These are phyloP conservation scores for Botryotinia narcissicola DNA, from an alignment of 2,329 filamentous ascomycete species.

Conservation along the genomic window DNA sequence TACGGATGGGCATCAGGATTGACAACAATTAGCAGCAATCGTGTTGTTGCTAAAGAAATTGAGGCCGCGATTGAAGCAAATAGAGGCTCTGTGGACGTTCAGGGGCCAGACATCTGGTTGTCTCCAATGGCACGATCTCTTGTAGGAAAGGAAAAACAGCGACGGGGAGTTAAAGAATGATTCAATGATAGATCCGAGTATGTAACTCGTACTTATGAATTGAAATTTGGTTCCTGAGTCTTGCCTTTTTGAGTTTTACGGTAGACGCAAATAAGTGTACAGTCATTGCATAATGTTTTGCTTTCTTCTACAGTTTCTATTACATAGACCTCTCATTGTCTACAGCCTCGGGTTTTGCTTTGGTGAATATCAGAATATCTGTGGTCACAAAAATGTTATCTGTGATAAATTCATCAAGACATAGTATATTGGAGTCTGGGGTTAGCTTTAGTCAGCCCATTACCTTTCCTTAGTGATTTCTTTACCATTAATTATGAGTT, in stretches of 20 bases:
- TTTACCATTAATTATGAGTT: background rate
- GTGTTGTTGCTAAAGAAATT: constrained; percentile 60
- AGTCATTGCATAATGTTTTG: background rate
- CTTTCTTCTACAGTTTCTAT: background rate
- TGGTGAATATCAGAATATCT: background rate
- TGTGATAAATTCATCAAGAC: background rate
- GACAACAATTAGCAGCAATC: constrained; percentile 66
- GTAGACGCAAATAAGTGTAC: background rate
- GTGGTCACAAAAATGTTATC: background rate
- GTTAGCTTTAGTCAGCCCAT: background rate
- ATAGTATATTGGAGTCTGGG: background rate
- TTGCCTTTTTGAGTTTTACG: no score
- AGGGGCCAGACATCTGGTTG: constrained; percentile 63
- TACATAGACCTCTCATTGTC: no score
- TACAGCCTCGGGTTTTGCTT: no score
- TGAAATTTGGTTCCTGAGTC: background rate
- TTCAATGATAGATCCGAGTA: background rate
- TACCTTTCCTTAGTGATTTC: background rate
- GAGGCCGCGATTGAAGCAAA: constrained; percentile 56
- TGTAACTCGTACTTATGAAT: background rate
- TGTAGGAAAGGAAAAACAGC: constrained; percentile 60
- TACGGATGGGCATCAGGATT: constrained; percentile 59
- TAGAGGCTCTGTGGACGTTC: constrained; percentile 44
- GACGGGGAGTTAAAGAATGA: constrained; percentile 16
- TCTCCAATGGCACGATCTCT: constrained; percentile 63